Evolutionary conservation across 1,284 basidiomycete genomes (phyloP).

Genomic region (Irpex sp.): DNA sequence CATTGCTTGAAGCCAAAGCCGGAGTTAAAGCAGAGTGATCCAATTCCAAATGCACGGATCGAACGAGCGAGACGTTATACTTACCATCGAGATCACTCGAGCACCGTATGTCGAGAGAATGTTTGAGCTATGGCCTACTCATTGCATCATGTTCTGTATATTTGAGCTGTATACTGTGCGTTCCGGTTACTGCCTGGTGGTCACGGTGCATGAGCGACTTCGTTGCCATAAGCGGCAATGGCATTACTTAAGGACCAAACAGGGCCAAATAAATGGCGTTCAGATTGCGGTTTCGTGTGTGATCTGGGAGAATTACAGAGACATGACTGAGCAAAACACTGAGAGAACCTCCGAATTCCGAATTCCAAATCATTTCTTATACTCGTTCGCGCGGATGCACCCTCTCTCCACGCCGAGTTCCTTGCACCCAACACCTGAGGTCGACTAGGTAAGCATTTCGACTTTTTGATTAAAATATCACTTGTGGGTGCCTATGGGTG

Average conservation of each 20-base stretch:
- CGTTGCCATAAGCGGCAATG: background rate
- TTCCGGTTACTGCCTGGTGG: no score
- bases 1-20: background rate
- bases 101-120: no score
- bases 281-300: slow-evolving; percentile 6
- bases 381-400: slow-evolving; percentile 1
- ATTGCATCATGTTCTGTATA: no score
- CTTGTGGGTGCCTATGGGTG: slow-evolving; percentile 6
- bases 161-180: no score
- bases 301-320: background rate
- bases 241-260: background rate
- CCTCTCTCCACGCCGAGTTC: background rate
- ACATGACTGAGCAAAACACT: background rate
- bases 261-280: slow-evolving; percentile 5
- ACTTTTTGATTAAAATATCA: background rate
- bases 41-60: no score
- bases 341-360: slow-evolving; percentile 10
- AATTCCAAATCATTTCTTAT: slow-evolving; percentile 2
- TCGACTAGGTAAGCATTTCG: background rate
- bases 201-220: background rate
- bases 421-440: background rate
- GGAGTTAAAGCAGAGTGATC: background rate
- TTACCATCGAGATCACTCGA: no score
- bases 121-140: no score
- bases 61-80: no score